These are phyloP conservation scores for Thalassiosira sp. DNA, from an alignment of 352 stramenopile species.

Conservation along the genomic window DNA sequence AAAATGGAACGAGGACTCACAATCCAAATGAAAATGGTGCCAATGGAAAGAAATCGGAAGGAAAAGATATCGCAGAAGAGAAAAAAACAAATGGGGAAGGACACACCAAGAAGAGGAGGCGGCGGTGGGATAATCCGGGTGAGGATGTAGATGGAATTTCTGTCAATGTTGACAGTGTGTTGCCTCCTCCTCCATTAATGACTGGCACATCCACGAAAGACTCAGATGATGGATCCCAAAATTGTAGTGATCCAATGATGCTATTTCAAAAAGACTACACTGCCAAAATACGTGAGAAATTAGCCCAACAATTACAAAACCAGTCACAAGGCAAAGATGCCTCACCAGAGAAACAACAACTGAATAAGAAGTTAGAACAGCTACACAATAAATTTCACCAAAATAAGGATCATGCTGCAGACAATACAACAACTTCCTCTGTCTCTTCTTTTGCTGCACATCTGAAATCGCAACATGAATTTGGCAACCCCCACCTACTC, in stretches of 20 bases:
- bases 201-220: not conserved
- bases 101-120: not conserved
- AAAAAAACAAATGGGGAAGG: constrained; percentile 1
- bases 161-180: constrained; percentile 10
- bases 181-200: constrained; percentile 20
- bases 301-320: constrained; percentile 29
- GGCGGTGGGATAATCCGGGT: constrained; percentile 24
- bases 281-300: constrained; percentile 15
- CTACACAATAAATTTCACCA: constrained; percentile 23
- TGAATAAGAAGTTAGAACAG: constrained; percentile 27
- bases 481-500: constrained; percentile 71
- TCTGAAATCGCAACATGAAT: constrained; percentile 63
- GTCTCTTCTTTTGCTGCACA: constrained; percentile 48
- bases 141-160: not conserved
- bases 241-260: constrained; percentile 18
- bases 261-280: constrained; percentile 39
- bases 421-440: not conserved
- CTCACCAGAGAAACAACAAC: constrained; percentile 2
- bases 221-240: not conserved
- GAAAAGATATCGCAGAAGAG: not conserved
- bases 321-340: constrained; percentile 10
- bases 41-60: not conserved
- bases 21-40: constrained; percentile 1
- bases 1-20: too few species aligned
- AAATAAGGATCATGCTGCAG: not conserved